These are phyloP conservation scores for Candida andamanensis DNA, from an alignment of 805 yeast species.

Conservation along the genomic window DNA sequence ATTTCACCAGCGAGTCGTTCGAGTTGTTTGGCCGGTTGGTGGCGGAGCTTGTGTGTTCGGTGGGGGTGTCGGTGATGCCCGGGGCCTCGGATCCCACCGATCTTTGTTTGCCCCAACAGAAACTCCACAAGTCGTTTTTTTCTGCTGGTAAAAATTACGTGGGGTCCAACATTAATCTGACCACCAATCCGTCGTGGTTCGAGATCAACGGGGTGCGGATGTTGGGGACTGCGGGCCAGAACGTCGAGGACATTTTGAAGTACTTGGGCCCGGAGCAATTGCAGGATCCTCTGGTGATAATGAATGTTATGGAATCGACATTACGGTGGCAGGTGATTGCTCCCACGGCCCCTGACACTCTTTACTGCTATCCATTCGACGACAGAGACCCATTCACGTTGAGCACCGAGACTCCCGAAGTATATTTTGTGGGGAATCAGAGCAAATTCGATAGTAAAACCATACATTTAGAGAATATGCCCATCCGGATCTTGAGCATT, in stretches of 20 bases:
- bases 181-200: slow-evolving; percentile 69
- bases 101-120: slow-evolving; percentile 80
- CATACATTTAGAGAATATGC: slow-evolving; percentile 14
- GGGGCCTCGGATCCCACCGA: slow-evolving; percentile 87
- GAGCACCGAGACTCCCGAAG: slow-evolving; percentile 70
- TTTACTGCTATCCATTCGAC: slow-evolving; percentile 81
- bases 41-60: slow-evolving; percentile 47
- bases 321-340: slow-evolving; percentile 80
- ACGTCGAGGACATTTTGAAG: slow-evolving; percentile 68
- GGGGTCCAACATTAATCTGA: slow-evolving; percentile 19
- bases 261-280: slow-evolving; percentile 41
- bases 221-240: slow-evolving; percentile 82
- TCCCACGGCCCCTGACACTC: slow-evolving; percentile 95
- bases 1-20: slow-evolving; percentile 45
- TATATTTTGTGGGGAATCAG: slow-evolving; percentile 85
- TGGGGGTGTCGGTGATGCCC: slow-evolving; percentile 78
- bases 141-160: slow-evolving; percentile 39
- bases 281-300: slow-evolving; percentile 37
- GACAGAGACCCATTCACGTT: slow-evolving; percentile 76
- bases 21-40: slow-evolving; percentile 57
- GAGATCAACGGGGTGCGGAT: slow-evolving; percentile 48
- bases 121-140: slow-evolving; percentile 76
- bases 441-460: slow-evolving; percentile 48
- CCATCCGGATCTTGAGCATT: slow-evolving; percentile 54
- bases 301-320: slow-evolving; percentile 51